Evolutionary conservation across 768 basidiomycete genomes (phyloP).

Genomic region (Rhizopogon vulgaris): DNA sequence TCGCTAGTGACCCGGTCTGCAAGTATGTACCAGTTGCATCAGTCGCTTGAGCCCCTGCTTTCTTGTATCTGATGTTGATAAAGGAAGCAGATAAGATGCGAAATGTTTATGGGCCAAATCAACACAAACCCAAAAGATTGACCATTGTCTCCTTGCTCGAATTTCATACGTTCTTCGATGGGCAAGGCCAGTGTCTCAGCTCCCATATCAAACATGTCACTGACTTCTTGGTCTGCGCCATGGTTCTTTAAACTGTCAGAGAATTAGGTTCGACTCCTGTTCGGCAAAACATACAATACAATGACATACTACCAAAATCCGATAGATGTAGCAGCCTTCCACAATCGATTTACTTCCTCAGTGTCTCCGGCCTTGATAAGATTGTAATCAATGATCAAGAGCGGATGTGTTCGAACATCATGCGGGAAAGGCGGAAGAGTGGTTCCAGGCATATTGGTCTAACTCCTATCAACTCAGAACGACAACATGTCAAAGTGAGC

Average conservation of each 20-base stretch:
- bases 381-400: slow-evolving; percentile 40
- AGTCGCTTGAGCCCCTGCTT: slow-evolving; percentile 53
- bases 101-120: neutral
- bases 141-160: slow-evolving; percentile 37
- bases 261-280: neutral
- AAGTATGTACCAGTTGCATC: slow-evolving; percentile 44
- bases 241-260: slow-evolving; percentile 37
- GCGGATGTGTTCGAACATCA: slow-evolving; percentile 36
- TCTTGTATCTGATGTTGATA: slow-evolving; percentile 43
- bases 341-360: slow-evolving; percentile 36
- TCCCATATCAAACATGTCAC: slow-evolving; percentile 38
- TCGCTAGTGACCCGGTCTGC: neutral
- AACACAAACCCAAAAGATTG: slow-evolving; percentile 31
- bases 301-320: slow-evolving; percentile 51
- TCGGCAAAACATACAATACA: neutral
- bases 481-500: neutral
- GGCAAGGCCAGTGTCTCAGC: slow-evolving; percentile 34
- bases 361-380: slow-evolving; percentile 30
- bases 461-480: neutral
- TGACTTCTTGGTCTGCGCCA: slow-evolving; percentile 29
- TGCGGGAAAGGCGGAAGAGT: slow-evolving; percentile 37
- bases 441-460: slow-evolving; percentile 26
- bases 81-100: neutral
- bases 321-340: slow-evolving; percentile 40
- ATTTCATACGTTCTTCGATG: slow-evolving; percentile 36